Evolutionary conservation across 306 rosid genomes (phyloP), one percentile per base, ranked within the genome.

Genomic region (Cicer bijugum): DNA sequence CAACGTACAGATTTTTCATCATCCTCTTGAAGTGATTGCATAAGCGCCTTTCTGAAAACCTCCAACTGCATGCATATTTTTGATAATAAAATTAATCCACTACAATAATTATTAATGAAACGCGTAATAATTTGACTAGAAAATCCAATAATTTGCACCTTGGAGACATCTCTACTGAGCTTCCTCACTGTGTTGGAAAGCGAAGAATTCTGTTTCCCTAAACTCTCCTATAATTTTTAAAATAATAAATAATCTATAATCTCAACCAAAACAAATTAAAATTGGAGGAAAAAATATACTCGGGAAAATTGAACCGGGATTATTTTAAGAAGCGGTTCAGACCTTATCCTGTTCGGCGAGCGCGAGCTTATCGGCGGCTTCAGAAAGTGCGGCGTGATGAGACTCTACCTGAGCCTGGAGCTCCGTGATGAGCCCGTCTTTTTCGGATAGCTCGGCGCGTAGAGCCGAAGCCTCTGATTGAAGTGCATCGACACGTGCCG

Each of bases 91-190:
- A 28, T 28, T 28, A 28, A 28, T 28, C 35, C 35, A 28, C 35
- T 28, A 3, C 4, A 28, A 28, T 5, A 28, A 28, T 28, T 28
- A 28, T 28, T 28, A 28, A 4, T 28, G 35, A 28, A 28, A 0
- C 5, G 4, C 35, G 35, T 28, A 28, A 28, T 28, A 28, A 39
- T 6, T 23, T 38, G 1, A 8, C 0, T 5, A 14, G 8, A 12
- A 58, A 14, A 48, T 23, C 4, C 7, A 69, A 47, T 9, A 14
- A 55, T 15, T 15, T 16, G 66, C 64, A 93, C 98, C 98, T 89
- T 91, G 6, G 97, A 70, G 61, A 94, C 99, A 89, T 94, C 96
- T 88, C 92, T 86, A 76, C 46, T 87, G 67, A 94, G 97, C 83
- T 86, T 94, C 84, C 73, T 89, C 28, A 91, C 95, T 1, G 95